These are phyloP conservation scores for Podosphaera aphanis DNA, from an alignment of 2,329 filamentous ascomycete species.

Conservation along the genomic window DNA sequence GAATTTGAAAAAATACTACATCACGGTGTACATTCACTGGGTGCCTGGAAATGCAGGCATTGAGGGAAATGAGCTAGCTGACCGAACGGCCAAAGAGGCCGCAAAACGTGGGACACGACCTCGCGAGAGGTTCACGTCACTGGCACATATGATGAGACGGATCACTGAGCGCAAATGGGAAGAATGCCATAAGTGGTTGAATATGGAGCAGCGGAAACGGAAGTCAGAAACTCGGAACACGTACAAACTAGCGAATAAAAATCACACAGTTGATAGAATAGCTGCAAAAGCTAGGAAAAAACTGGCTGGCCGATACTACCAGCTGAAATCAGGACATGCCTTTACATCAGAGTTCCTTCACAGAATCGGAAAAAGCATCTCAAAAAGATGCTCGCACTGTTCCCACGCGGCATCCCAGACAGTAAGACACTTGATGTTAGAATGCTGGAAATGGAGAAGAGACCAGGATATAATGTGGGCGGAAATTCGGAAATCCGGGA, in stretches of 20 bases:
- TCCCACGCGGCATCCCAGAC: background rate
- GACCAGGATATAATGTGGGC: background rate
- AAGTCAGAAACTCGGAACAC: background rate
- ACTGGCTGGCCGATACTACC: background rate
- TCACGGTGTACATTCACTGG: background rate
- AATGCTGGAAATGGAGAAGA: background rate
- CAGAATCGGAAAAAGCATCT: background rate
- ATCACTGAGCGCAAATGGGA: background rate
- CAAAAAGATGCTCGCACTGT: background rate
- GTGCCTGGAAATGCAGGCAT: background rate
- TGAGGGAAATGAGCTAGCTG: background rate
- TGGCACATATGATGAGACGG: background rate
- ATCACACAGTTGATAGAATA: background rate
- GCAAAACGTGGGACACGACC: background rate
- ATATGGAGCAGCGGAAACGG: background rate
- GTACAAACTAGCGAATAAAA: background rate
- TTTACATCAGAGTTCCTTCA: background rate
- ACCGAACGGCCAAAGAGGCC: background rate
- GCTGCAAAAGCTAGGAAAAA: background rate
- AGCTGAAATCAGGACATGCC: background rate
- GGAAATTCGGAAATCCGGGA: background rate
- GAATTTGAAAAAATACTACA: background rate
- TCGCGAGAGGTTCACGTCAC: background rate
- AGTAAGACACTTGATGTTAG: background rate
- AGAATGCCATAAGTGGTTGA: background rate